Percentiles rank a stretch among this genome's conserved stretches.
Conservation (phyloP, 495 filamentous ascomycete species). For the Penicilliopsis zonata region DNA sequence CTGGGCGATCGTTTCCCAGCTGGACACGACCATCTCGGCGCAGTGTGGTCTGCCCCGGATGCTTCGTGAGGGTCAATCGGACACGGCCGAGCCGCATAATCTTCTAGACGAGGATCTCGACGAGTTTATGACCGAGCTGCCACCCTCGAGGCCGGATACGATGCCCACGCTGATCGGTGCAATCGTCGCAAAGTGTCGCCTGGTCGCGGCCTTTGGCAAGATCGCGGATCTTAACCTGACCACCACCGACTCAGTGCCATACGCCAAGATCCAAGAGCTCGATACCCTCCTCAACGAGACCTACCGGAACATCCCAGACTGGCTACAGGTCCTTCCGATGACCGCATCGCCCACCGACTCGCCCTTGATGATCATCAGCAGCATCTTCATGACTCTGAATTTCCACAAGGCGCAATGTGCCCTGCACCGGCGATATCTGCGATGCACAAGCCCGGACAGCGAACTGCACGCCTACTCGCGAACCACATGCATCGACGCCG, state of each 20-base stretch:
- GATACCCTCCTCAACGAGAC: slow-evolving; percentile 22
- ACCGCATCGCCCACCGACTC: slow-evolving; percentile 26
- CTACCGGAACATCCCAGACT: slow-evolving; percentile 19
- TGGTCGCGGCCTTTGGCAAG: slow-evolving; percentile 26
- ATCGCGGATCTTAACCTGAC: slow-evolving; percentile 29
- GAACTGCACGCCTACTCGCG: slow-evolving; percentile 18
- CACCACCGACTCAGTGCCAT: slow-evolving; percentile 15
- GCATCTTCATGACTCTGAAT: slow-evolving; percentile 27
- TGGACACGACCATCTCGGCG: slow-evolving; percentile 31
- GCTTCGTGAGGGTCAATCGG: slow-evolving; percentile 16
- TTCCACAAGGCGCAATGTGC: slow-evolving; percentile 29
- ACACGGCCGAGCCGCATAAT: slow-evolving; percentile 25
- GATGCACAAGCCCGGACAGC: slow-evolving; percentile 14
- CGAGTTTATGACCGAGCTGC: slow-evolving; percentile 12
- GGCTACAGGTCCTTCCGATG: slow-evolving; percentile 20
- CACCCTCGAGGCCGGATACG: slow-evolving; percentile 11
- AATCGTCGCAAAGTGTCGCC: slow-evolving; percentile 25
- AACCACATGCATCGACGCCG: slow-evolving; percentile 26
- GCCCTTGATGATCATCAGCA: slow-evolving; percentile 21
- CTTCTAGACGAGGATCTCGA: slow-evolving; percentile 18
- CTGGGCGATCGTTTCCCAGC: slow-evolving; percentile 37
- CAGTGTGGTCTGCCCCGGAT: slow-evolving; percentile 26
- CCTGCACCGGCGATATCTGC: slow-evolving; percentile 30
- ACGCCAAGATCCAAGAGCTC: slow-evolving; percentile 23
- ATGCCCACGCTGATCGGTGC: slow-evolving; percentile 25